These are phyloP conservation scores for Claviceps sorghi DNA, from an alignment of 2,329 filamentous ascomycete genomes.

Conservation along the genomic window DNA sequence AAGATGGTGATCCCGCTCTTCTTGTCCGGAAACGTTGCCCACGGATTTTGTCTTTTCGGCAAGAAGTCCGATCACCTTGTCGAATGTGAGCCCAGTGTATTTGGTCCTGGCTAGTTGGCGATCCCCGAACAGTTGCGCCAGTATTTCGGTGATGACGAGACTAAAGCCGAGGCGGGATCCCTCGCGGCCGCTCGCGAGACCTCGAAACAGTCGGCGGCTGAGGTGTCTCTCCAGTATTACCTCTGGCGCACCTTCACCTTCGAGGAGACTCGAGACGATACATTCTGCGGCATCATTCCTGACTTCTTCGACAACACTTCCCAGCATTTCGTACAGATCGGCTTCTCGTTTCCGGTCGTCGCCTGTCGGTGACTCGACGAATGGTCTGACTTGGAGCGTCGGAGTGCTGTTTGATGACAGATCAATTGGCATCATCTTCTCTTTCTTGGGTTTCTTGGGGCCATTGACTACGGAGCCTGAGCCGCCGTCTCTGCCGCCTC, in stretches of 20 bases:
- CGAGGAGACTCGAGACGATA: constrained; percentile 41
- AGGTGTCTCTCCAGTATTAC: constrained; percentile 42
- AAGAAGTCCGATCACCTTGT: constrained; percentile 37
- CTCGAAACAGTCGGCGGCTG: constrained; percentile 61
- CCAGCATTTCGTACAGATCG: constrained; percentile 44
- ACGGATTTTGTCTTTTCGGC: constrained; percentile 39
- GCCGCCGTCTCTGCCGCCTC: constrained; percentile 17
- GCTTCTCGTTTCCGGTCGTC: constrained; percentile 45
- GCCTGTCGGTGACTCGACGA: constrained; percentile 35
- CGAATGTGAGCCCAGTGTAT: constrained; percentile 40
- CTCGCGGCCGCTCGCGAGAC: constrained; percentile 80
- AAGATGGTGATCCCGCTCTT: constrained; percentile 73
- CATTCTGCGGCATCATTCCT: constrained; percentile 44
- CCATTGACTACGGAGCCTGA: constrained; percentile 9
- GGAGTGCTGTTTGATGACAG: constrained; percentile 13
- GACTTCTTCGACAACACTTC: constrained; percentile 41
- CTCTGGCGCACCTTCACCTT: constrained; percentile 34
- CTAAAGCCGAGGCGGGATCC: constrained; percentile 81
- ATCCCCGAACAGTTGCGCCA: constrained; percentile 53
- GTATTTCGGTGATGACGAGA: constrained; percentile 68
- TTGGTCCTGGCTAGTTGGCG: constrained; percentile 28
- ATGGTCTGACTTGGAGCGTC: constrained; percentile 24
- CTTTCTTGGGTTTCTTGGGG: constrained; percentile 20
- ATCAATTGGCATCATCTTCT: constrained; percentile 10
- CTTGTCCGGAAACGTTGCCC: constrained; percentile 47